These are phyloP conservation scores for Pyrenophora graminea DNA, from an alignment of 2,329 filamentous ascomycete species.

Conservation along the genomic window DNA sequence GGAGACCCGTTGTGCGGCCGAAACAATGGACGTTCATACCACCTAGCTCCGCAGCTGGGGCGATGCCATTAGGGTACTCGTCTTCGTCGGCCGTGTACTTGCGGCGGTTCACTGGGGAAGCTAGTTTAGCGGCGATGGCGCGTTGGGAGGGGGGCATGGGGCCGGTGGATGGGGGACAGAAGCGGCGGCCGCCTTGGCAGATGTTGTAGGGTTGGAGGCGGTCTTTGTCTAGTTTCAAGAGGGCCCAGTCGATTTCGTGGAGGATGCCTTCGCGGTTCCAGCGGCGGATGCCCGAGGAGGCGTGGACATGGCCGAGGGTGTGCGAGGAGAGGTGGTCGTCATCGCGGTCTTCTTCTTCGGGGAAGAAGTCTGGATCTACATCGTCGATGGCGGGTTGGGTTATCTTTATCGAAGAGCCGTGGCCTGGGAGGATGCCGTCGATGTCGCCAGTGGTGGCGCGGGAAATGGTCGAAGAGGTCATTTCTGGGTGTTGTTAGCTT, in stretches of 20 bases:
- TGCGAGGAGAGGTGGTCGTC: conserved; percentile 81
- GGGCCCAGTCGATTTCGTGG: conserved; percentile 94
- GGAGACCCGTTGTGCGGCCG: conserved; percentile 82
- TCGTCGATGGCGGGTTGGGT: conserved; percentile 93
- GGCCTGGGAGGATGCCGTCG: conserved; percentile 73
- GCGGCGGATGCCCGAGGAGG: conserved; percentile 85
- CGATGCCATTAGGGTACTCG: conserved; percentile 62
- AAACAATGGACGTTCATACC: conserved; percentile 84
- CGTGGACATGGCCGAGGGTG: conserved; percentile 80
- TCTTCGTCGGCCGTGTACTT: conserved; percentile 44
- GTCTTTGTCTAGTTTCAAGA: conserved; percentile 77
- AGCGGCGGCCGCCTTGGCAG: conserved; percentile 60
- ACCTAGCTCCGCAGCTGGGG: conserved; percentile 65
- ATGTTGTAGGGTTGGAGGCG: conserved; percentile 73
- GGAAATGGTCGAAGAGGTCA: conserved; percentile 36
- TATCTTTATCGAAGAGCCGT: conserved; percentile 76
- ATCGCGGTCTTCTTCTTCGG: conserved; percentile 71
- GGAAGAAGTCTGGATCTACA: conserved; percentile 80
- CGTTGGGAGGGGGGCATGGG: conserved; percentile 33
- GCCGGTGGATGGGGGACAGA: conserved; percentile 32
- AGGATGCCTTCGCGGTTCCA: conserved; percentile 71
- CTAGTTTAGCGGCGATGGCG: conserved; percentile 38
- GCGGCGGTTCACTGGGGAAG: conserved; percentile 41
- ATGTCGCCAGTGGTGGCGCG: conserved; percentile 65
- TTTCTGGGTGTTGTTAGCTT: conserved; percentile 11